phyloP scores from a whole-genome alignment of 306 rosid genomes.

The Ormosia emarginata region DNA sequence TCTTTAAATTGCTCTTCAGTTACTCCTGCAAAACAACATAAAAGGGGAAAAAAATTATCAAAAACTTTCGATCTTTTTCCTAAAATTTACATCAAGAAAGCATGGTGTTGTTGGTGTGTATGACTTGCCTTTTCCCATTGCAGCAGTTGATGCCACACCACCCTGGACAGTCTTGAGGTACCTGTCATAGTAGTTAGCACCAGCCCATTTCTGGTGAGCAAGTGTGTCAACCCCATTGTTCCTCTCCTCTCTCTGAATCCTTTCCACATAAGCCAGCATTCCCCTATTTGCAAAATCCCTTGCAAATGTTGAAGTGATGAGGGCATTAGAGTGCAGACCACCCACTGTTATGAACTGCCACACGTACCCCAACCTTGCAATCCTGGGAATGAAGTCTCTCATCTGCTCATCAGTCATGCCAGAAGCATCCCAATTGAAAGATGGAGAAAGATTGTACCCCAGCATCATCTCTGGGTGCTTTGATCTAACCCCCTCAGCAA shows the following conservation, averaged over 20 bases:
- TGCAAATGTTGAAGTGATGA: slow-evolving; percentile 72
- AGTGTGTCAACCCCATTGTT: slow-evolving; percentile 87
- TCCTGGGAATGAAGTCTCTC: slow-evolving; percentile 77
- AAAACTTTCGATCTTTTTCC: neutral
- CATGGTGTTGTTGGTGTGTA: neutral
- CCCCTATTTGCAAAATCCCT: slow-evolving; percentile 79
- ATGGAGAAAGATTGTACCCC: slow-evolving; percentile 90
- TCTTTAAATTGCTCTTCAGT: slow-evolving; percentile 95
- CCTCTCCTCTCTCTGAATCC: slow-evolving; percentile 96
- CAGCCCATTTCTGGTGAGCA: slow-evolving; percentile 99
- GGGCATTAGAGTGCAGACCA: slow-evolving; percentile 82
- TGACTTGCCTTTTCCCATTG: slow-evolving; percentile 92
- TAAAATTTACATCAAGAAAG: neutral
- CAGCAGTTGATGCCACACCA: slow-evolving; percentile 90
- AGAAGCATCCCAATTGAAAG: slow-evolving; percentile 98
- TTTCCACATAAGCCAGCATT: slow-evolving; percentile 93
- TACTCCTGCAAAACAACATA: slow-evolving; percentile 55
- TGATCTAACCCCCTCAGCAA: slow-evolving; percentile 70
- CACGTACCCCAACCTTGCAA: slow-evolving; percentile 77
- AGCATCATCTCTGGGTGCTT: slow-evolving; percentile 60
- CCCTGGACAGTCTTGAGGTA: slow-evolving; percentile 96
- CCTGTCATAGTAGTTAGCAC: slow-evolving; percentile 89
- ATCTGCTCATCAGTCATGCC: slow-evolving; percentile 81
- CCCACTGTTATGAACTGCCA: slow-evolving; percentile 97
- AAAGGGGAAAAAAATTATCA: neutral